Conservation (phyloP, 2,329 filamentous ascomycete genomes). For the Aspergillus eucalypticola region DNA sequence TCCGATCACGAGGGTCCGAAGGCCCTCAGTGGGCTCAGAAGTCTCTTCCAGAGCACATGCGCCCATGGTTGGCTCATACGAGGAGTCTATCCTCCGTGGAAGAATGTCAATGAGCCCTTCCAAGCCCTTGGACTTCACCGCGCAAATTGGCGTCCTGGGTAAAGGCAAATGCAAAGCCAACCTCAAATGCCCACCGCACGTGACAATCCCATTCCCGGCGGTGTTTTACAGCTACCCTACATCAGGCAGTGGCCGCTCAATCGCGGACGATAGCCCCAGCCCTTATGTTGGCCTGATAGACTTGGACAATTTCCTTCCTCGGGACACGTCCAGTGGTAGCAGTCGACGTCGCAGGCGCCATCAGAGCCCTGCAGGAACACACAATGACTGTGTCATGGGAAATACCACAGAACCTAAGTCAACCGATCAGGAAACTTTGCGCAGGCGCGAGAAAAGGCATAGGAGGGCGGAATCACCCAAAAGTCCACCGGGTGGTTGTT, state of each 20-base stretch:
- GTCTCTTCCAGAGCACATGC: constrained; percentile 79
- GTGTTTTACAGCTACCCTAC: constrained; percentile 92
- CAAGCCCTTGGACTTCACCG: constrained; percentile 86
- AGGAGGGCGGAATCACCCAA: constrained; percentile 61
- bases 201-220: constrained; percentile 86
- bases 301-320: constrained; percentile 74
- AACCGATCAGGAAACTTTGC: constrained; percentile 38
- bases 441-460: constrained; percentile 58
- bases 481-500: constrained; percentile 81
- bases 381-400: constrained; percentile 14
- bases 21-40: constrained; percentile 74
- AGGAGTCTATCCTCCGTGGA: constrained; percentile 91
- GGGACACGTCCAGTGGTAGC: constrained; percentile 40
- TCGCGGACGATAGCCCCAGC: constrained; percentile 80
- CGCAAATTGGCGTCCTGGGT: constrained; percentile 91
- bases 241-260: constrained; percentile 63
- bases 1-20: constrained; percentile 47
- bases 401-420: constrained; percentile 15
- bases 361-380: constrained; percentile 30
- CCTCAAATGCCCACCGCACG: constrained; percentile 83
- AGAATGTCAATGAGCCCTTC: constrained; percentile 97
- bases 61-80: constrained; percentile 96
- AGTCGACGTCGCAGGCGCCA: constrained; percentile 43
- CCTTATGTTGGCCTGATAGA: constrained; percentile 95
- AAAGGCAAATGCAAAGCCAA: constrained; percentile 84